Evolutionary conservation across 768 basidiomycete genomes (phyloP).

Genomic region (Sporobolomyces roseus): DNA sequence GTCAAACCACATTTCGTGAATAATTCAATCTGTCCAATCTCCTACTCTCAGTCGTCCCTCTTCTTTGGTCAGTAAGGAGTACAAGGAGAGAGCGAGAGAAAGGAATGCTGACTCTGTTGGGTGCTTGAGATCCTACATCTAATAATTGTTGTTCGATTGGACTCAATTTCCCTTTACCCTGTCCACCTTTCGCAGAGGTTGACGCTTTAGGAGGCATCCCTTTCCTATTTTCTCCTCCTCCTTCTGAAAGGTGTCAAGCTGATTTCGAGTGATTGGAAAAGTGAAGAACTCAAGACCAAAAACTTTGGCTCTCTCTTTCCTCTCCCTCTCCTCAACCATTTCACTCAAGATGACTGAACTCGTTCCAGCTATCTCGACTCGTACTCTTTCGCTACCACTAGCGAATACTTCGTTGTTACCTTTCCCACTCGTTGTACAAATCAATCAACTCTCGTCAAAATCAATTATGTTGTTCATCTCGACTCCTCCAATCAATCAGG

Average conservation of each 20-base stretch:
- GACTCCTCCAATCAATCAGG: slow-evolving; percentile 2
- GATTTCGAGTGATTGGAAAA: neutral
- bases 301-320: neutral
- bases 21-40: slow-evolving; percentile 27
- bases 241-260: no score
- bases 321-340: neutral
- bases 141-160: slow-evolving; percentile 30
- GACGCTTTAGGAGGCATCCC: slow-evolving; percentile 16
- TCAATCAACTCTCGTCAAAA: slow-evolving; percentile 14
- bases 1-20: slow-evolving; percentile 16
- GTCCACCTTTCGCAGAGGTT: neutral
- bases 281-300: neutral
- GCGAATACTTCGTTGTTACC: slow-evolving; percentile 3
- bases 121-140: slow-evolving; percentile 18
- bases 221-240: neutral
- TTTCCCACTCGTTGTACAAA: slow-evolving; percentile 6
- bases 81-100: no score
- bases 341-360: no score
- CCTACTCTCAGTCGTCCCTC: no score
- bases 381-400: slow-evolving; percentile 18
- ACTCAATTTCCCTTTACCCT: slow-evolving; percentile 19
- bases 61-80: no score
- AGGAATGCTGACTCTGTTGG: slow-evolving; percentile 7
- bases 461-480: slow-evolving; percentile 24
- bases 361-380: neutral